Conservation (phyloP, 345 rosid species). For the Heritiera littoralis region DNA sequence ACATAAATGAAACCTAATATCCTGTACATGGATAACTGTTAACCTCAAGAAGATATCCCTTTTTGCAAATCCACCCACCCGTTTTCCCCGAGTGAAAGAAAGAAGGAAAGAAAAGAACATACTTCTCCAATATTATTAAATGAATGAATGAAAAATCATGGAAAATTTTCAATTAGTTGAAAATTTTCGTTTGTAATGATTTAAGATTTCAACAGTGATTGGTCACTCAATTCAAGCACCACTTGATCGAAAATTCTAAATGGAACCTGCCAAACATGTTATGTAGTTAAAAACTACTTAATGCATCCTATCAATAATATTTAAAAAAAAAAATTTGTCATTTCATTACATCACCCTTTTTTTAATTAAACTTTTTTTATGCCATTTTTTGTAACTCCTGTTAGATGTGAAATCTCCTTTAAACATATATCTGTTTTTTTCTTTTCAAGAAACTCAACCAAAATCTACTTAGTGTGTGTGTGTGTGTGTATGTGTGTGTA, state of each 20-base stretch:
- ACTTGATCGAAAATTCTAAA: neutral
- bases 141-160: neutral
- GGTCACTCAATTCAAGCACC: neutral
- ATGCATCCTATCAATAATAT: neutral
- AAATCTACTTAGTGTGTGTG: neutral
- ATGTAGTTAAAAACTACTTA: neutral
- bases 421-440: neutral
- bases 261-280: neutral
- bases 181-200: neutral
- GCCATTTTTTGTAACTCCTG: neutral
- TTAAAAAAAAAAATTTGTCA: neutral
- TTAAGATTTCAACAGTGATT: neutral
- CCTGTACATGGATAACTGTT: neutral
- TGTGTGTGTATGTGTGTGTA: too few relatives aligned
- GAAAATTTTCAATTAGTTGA: neutral
- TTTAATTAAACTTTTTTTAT: neutral
- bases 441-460: neutral
- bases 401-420: neutral
- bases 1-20: neutral
- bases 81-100: neutral
- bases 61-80: neutral
- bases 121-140: neutral
- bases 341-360: neutral
- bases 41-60: neutral
- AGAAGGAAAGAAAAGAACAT: neutral